Base-by-base conservation (phyloP, 163 green algal genomes). In the Picocystis sp. region DNA sequence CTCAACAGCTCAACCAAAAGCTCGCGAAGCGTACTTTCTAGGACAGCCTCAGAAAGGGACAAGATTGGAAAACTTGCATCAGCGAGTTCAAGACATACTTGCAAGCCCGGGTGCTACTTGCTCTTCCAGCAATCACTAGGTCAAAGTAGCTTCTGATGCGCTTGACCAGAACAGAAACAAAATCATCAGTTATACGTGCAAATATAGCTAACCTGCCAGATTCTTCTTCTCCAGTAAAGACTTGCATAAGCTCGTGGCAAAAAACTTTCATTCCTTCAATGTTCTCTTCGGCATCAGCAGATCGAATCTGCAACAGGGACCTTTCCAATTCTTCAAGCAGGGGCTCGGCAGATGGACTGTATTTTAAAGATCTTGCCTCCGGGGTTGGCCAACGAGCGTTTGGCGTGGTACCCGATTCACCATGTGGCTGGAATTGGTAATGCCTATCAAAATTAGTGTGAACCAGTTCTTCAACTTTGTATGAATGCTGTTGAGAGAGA, bases 1-100 rank as follows among this genome's bases (percentile, higher is more conserved):
- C 57, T 15, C 33, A 76, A 55, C 38, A 74, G 50, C 22, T 52
- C 43, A 19, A 22, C 50, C 23, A 70, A 54, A 22, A 74, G 47
- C 21, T n/a, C 43, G 1, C 43, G 19, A 42, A 74, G 52, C 2
- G 35, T 60, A 13, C 35, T 12, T 50, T 67, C 60, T 11, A 22
- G 13, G 19, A 69, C 50, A 6, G 55, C 29, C 11, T 25, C 12
- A 12, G 63, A 55, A 21, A 70, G 48, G 14, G 53, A 25, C 25
- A 50, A 33, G 24, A 17, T 45, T 74, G 60, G 52, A 71, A 74
- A 14, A 60, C 9, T 54, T 93, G 75, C 74, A 97, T 87, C 25
- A 95, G 69, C 22, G 82, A 77, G 71, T 95, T 96, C 2, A 95
- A 69, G 10, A 74, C 71, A 65, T 95, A 97, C 70, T 94, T 95